Evolutionary conservation across 352 stramenopile species (phyloP), one percentile per base, ranked within the genome.

Genomic region (Phytophthora pseudosyringae): DNA sequence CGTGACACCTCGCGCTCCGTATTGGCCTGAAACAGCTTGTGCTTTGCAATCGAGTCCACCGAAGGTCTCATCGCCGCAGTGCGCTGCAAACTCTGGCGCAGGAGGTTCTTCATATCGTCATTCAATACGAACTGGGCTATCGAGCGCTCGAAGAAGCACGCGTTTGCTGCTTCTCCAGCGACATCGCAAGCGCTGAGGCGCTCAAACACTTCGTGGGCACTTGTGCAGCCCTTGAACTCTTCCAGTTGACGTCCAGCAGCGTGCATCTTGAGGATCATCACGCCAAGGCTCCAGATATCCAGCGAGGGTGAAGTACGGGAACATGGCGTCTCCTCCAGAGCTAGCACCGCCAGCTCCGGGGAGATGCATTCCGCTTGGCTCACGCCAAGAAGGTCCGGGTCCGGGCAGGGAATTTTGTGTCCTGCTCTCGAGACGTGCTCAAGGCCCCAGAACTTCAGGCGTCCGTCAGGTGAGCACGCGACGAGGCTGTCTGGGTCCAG

Each of bases 251-350:
- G 83, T 26, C 55, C 63, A 31, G 61, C 68, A 5, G 75, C 75
- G 55, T 89, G 85, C 29, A 84, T 66, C 47, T 88, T 86, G 16
- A 90, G 60, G 3, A 88, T 76, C 11, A 86, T 67, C 13, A 89
- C 70, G 0, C 83, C 81, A 16, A 90, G 60, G 47, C 77, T 79
- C 83, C 83, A 92, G 12, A 86, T 63, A 59, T 92, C 83, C 31
- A 84, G 71, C 8, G 79, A 63, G 1, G 68, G 38, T 1, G 75
- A 71, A 18, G 80, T 68, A 31, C 73, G 65, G 41, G 25, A 55
- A 13, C 38, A 64, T 13, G 8, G 12, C 29, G 59, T 66, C 1
- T 71, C 33, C 15, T 69, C 66, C n/a, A 90, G 51, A 25, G 73
- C 43, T 28, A 75, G 52, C 5, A 52, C 48, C 29, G 80, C 76